Evolutionary conservation across 2,329 filamentous ascomycete species (phyloP), one percentile per base, ranked within the genome.

Genomic region (Colletotrichum sp.): DNA sequence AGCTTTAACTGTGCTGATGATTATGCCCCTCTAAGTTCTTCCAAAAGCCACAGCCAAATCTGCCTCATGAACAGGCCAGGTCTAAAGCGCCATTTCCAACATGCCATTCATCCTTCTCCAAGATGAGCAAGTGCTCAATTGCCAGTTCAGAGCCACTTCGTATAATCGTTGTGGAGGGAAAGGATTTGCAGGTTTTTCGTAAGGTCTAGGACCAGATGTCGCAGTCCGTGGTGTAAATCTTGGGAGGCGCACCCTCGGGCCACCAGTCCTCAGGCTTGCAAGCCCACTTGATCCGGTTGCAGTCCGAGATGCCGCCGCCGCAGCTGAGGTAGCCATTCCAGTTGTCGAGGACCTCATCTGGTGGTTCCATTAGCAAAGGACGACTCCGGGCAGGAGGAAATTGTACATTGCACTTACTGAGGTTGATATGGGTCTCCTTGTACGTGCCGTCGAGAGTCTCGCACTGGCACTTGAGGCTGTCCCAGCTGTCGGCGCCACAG

Each of bases 321-420:
- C 75, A 77, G 27, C 55, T 49, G 27, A 77, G 68, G 12, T 77
- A 71, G 11, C 72, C 75, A 34, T 77, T 75, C 68, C 72, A 77
- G 44, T 68, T 77, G 44, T 27, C 36, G 25, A 77, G 16, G 29
- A 71, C 55, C 27, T 16, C 29, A 52, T 75, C 75, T 75, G 19
- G 39, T 44, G 13, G 27, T 49, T 4, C 2, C 1, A 19, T 52
- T 15, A n/a, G 19, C 27, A 8, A 11, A 19, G 2, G 1, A 6
- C 15, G 1, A 13, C 19, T n/a, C 3, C 0, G 3, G 22, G 27
- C 11, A 25, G n/a, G 27, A 9, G 1, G 12, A 65, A 7, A 27
- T 22, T 11, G 13, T 5, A 7, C 5, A 12, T 30, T 2, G 34
- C 9, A 64, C 70, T 59, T n/a, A 77, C 75, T 55, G 25, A 77